These are phyloP conservation scores for Gracilariopsis chorda DNA, from an alignment of 23 red algal species.

Conservation along the genomic window DNA sequence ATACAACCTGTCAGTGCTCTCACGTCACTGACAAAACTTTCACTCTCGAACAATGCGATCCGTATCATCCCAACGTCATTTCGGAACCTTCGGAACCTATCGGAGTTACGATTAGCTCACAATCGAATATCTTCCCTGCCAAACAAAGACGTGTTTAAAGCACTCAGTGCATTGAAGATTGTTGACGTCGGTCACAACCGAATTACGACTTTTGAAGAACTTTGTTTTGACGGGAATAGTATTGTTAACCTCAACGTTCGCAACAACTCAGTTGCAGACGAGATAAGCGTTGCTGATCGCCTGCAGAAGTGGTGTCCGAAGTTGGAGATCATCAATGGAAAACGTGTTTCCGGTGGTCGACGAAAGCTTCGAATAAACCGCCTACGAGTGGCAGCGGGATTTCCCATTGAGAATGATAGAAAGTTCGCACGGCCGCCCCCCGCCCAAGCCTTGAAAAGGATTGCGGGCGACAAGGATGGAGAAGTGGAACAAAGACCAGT, in stretches of 20 bases:
- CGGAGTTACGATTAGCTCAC: conserved; percentile 51
- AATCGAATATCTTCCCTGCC: conserved; percentile 44
- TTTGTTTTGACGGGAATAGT: background rate
- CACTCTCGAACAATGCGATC: conserved; percentile 44
- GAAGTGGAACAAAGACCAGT: no score
- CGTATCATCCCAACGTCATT: conserved; percentile 22
- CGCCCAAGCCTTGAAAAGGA: background rate
- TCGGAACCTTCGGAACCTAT: background rate
- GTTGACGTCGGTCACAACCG: conserved; percentile 57
- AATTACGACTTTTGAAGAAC: background rate
- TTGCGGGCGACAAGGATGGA: background rate
- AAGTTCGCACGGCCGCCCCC: conserved; percentile 40
- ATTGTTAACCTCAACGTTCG: conserved; percentile 33
- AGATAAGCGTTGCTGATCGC: background rate
- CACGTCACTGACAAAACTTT: conserved; percentile 38
- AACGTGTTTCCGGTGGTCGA: conserved; percentile 35
- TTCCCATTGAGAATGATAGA: conserved; percentile 32
- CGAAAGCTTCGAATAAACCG: conserved; percentile 59
- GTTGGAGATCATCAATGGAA: conserved; percentile 26
- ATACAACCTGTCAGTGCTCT: background rate
- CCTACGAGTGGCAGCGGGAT: conserved; percentile 26
- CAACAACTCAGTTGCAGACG: conserved; percentile 1
- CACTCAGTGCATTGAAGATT: conserved; percentile 12
- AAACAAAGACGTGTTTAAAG: background rate
- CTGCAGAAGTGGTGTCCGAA: background rate